Evolutionary conservation across 805 yeast genomes (phyloP), one percentile per base, ranked within the genome.

Genomic region (Pichia heedii): DNA sequence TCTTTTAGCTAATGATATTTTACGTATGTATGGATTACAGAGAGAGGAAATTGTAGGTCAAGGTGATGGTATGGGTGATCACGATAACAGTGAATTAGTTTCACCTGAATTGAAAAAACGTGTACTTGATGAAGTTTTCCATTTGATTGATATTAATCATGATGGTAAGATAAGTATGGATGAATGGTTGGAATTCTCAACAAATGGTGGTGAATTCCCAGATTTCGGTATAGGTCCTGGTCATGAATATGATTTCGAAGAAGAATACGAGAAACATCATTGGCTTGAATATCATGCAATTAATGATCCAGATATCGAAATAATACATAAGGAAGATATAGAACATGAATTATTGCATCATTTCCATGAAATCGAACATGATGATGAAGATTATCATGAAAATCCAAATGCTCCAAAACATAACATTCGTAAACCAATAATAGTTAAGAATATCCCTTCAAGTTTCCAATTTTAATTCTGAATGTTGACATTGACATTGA

Each of bases 231-330:
- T 81, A 46, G 97, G 97, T 26, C 89, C 86, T 8, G 65, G 63
- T 15, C 96, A 89, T 57, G 96, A 89, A 65, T 81, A 88, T 30
- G 96, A 86, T 65, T 90, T 88, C 57, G 97, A 89, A 62, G 74
- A 77, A 52, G 97, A 89, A 60, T 90, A 89, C 59, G 97, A 90
- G 60, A 80, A 85, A 45, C 97, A 89, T 61, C 97, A 89, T 61
- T 90, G 97, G 97, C 75, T 80, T 47, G 69, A 87, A 63, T 81
- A 72, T 57, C 93, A 84, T 58, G 71, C 75, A 44, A 77, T 84
- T 51, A 64, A 70, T 44, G 97, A 88, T 60, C 96, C 96, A 2
- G 88, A 85, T 42, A 87, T 88, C 22, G 70, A 73, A 53, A 65
- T 76, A 21, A 82, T 84, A 41, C 97, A 88, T 59, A 82, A 81